Evolutionary conservation across 441 rosid genomes (phyloP).

Genomic region (Erodium texanum): DNA sequence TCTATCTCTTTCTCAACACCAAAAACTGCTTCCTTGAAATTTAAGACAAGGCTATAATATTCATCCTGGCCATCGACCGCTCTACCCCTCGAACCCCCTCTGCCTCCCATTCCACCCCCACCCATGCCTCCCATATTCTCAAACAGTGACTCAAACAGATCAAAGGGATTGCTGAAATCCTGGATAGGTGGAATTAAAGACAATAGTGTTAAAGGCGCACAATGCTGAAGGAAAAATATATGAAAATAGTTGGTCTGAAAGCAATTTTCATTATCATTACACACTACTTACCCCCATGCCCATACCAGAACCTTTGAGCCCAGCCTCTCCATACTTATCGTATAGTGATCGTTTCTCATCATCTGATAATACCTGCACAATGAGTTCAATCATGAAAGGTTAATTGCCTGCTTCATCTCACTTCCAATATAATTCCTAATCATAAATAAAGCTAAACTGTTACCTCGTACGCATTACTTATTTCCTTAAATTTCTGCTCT

Average conservation of each 20-base stretch:
- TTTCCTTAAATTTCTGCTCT: slow-evolving; percentile 89
- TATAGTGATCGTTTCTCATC: slow-evolving; percentile 89
- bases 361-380: slow-evolving; percentile 76
- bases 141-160: slow-evolving; percentile 78
- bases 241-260: neutral
- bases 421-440: slow-evolving; percentile 8
- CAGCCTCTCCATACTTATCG: slow-evolving; percentile 93
- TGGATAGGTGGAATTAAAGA: slow-evolving; percentile 24
- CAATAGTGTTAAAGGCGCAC: slow-evolving; percentile 6
- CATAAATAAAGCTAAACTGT: slow-evolving; percentile 14
- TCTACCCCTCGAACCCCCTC: slow-evolving; percentile 66
- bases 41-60: slow-evolving; percentile 59
- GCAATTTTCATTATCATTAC: neutral
- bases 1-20: slow-evolving; percentile 93
- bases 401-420: slow-evolving; percentile 8
- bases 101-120: slow-evolving; percentile 60
- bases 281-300: slow-evolving; percentile 82
- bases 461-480: slow-evolving; percentile 97
- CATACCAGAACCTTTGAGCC: slow-evolving; percentile 88
- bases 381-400: slow-evolving; percentile 4
- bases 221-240: neutral
- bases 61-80: slow-evolving; percentile 89
- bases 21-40: slow-evolving; percentile 89
- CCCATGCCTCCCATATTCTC: slow-evolving; percentile 89
- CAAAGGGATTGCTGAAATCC: slow-evolving; percentile 97